Evolutionary conservation across 2,329 filamentous ascomycete species (phyloP).

Genomic region (Stagonosporopsis rhizophila): DNA sequence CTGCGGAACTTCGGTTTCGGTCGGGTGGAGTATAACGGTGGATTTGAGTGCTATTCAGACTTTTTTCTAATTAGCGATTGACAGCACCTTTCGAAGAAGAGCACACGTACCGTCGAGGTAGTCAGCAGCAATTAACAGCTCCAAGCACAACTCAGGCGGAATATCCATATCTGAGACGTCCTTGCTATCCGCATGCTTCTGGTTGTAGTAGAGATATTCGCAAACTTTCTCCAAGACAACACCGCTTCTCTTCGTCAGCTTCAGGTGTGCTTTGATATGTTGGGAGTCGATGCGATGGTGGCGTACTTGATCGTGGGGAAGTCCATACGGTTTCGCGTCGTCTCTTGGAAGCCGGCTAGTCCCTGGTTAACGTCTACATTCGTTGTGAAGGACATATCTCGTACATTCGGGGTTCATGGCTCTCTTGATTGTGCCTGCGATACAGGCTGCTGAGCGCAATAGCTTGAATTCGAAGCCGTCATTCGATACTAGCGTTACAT

Average conservation of each 20-base stretch:
- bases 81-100: background rate
- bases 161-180: constrained; percentile 84
- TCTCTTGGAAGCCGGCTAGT: constrained; percentile 70
- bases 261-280: background rate
- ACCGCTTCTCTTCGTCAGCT: constrained; percentile 59
- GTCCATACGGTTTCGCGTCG: constrained; percentile 67
- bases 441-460: constrained; percentile 71
- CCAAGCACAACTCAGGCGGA: constrained; percentile 77
- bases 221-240: constrained; percentile 80
- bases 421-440: constrained; percentile 75
- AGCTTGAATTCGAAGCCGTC: constrained; percentile 82
- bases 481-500: constrained; percentile 77
- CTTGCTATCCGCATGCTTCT: constrained; percentile 72
- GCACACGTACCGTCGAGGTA: constrained; percentile 61
- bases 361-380: background rate
- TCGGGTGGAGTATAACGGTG: background rate
- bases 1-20: background rate
- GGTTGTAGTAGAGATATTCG: constrained; percentile 85
- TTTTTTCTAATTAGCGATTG: background rate
- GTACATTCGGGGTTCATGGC: constrained; percentile 75
- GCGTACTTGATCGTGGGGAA: constrained; percentile 77
- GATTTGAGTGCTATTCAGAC: background rate
- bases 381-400: constrained; percentile 24
- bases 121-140: constrained; percentile 79
- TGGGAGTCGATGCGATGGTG: background rate